Conservation (phyloP, 2,329 filamentous ascomycete species). For the Fusarium cyanostomum region DNA sequence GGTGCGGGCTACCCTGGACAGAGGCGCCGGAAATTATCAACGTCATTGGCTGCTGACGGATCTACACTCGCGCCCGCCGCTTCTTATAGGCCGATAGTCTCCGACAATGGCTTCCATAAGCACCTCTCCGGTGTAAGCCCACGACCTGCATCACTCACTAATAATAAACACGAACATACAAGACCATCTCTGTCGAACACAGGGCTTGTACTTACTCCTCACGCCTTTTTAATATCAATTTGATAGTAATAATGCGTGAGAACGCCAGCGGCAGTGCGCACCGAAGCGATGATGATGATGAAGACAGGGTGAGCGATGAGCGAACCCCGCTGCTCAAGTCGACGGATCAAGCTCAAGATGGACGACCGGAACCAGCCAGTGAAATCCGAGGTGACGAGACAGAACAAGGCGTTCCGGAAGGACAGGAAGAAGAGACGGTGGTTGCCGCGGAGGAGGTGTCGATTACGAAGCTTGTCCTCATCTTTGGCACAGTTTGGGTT, state of each 20-base stretch:
- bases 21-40: neutral
- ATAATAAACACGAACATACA: slow-evolving; percentile 3
- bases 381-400: slow-evolving; percentile 6
- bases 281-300: slow-evolving; percentile 22
- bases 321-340: slow-evolving; percentile 43
- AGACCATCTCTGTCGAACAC: neutral
- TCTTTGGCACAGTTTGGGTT: slow-evolving; percentile 64
- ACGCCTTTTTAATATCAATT: neutral
- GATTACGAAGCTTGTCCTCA: slow-evolving; percentile 60
- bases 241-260: slow-evolving; percentile 26
- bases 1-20: slow-evolving; percentile 11
- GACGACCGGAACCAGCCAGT: slow-evolving; percentile 13
- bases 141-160: slow-evolving; percentile 2
- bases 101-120: neutral
- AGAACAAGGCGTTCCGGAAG: slow-evolving; percentile 18
- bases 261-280: slow-evolving; percentile 21
- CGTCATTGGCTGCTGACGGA: slow-evolving; percentile 24
- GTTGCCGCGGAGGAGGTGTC: slow-evolving; percentile 61
- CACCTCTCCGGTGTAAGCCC: neutral
- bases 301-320: slow-evolving; percentile 33
- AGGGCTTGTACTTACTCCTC: neutral
- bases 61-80: neutral
- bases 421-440: slow-evolving; percentile 55
- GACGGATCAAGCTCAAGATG: slow-evolving; percentile 13
- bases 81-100: slow-evolving; percentile 19